Percentiles rank a stretch among this genome's conserved stretches.
These are phyloP conservation scores for Podospora didyma DNA, from an alignment of 495 filamentous ascomycete genomes.

Conservation along the genomic window DNA sequence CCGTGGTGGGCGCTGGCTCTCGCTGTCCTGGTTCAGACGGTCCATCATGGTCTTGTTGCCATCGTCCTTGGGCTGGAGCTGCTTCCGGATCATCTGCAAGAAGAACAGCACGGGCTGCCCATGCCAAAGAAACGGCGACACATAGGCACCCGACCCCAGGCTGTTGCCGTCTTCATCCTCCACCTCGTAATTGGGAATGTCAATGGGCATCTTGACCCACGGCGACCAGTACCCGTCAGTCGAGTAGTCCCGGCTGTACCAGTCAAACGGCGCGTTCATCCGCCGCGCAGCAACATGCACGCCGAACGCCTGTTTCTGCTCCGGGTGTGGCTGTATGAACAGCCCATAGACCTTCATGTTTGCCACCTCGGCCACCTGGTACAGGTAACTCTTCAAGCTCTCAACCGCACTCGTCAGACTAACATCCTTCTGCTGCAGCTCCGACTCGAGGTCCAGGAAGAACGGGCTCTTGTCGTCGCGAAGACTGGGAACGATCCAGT, in stretches of 20 bases:
- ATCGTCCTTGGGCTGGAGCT: too few relatives aligned
- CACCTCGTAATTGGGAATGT: slow-evolving; percentile 13
- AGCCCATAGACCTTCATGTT: not conserved
- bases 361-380: not conserved
- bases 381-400: not conserved
- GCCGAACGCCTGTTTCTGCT: too few relatives aligned
- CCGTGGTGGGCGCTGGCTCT: too few relatives aligned
- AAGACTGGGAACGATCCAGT: slow-evolving; percentile 33
- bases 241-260: too few relatives aligned
- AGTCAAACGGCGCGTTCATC: too few relatives aligned
- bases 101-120: too few relatives aligned
- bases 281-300: too few relatives aligned
- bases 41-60: too few relatives aligned
- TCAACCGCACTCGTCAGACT: not conserved
- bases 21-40: too few relatives aligned
- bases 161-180: not conserved
- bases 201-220: slow-evolving; percentile 17
- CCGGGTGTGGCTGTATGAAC: not conserved
- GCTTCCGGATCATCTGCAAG: too few relatives aligned
- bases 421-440: slow-evolving; percentile 24
- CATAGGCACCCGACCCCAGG: too few relatives aligned
- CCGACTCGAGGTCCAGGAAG: slow-evolving; percentile 27
- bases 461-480: slow-evolving; percentile 35
- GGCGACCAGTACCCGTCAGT: slow-evolving; percentile 14
- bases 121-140: too few relatives aligned